phyloP scores from a whole-genome alignment of 2,329 filamentous ascomycete species.

The Monilinia laxa region DNA sequence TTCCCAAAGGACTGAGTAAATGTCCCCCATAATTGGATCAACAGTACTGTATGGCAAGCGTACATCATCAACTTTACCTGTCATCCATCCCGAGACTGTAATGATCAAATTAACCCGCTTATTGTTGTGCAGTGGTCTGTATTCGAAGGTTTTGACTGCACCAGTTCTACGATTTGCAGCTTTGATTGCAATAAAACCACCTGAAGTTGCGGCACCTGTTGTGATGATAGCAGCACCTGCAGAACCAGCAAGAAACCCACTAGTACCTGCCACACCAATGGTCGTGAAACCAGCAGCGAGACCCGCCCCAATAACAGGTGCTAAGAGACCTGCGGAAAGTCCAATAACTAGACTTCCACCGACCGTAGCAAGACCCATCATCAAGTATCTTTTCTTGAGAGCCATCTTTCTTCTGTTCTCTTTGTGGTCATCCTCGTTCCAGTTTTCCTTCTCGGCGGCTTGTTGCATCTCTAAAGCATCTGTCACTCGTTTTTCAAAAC shows the following conservation, averaged over 20 bases:
- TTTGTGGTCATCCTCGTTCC: conserved; percentile 96
- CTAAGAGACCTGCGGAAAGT: conserved; percentile 85
- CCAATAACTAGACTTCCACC: conserved; percentile 94
- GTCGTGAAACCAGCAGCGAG: conserved; percentile 93
- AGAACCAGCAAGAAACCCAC: conserved; percentile 84
- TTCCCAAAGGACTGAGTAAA: conserved; percentile 97
- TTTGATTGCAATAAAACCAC: conserved; percentile 79
- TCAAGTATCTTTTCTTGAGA: conserved; percentile 78
- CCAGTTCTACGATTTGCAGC: conserved; percentile 87
- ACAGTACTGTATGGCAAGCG: conserved; percentile 94
- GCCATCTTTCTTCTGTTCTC: conserved; percentile 79
- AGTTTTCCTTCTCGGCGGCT: conserved; percentile 88
- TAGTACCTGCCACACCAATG: conserved; percentile 86
- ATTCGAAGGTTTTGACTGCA: conserved; percentile 94
- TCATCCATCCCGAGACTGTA: conserved; percentile 97
- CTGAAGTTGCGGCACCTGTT: conserved; percentile 80
- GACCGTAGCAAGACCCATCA: conserved; percentile 96
- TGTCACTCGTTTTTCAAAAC: conserved; percentile 95
- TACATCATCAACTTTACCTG: conserved; percentile 94
- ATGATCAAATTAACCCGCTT: conserved; percentile 95
- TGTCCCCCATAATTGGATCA: conserved; percentile 95
- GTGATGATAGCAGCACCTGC: conserved; percentile 94
- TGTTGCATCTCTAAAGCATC: conserved; percentile 98
- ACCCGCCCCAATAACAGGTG: conserved; percentile 90
- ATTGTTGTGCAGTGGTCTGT: conserved; percentile 94